phyloP scores from a whole-genome alignment of 108 stramenopile species.

The Cyclotella atomus region DNA sequence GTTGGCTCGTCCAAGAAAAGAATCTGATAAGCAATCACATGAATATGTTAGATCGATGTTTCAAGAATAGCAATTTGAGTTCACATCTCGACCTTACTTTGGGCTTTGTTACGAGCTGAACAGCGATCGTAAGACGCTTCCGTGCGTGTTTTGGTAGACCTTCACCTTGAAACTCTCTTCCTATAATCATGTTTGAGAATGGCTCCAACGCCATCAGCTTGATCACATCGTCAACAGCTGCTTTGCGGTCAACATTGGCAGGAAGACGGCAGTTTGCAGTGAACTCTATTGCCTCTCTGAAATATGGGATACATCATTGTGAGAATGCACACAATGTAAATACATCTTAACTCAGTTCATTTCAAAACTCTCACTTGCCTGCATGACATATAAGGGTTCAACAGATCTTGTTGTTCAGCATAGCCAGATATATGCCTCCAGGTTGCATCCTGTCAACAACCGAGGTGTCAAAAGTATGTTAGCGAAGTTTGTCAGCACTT shows the following conservation, averaged over 20 bases:
- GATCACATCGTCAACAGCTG: slow-evolving; percentile 25
- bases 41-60: neutral
- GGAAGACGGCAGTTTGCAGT: slow-evolving; percentile 41
- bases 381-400: slow-evolving; percentile 45
- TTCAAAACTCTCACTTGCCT: too few species aligned
- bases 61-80: neutral
- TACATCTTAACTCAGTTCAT: too few species aligned
- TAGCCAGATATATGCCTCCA: slow-evolving; percentile 44
- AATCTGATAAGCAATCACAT: neutral
- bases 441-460: too few species aligned
- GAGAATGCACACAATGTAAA: too few species aligned
- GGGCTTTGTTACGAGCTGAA: slow-evolving; percentile 33
- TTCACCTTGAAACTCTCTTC: slow-evolving; percentile 39
- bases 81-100: slow-evolving; percentile 7
- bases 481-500: too few species aligned
- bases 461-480: too few species aligned
- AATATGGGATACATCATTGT: too few species aligned
- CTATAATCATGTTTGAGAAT: slow-evolving; percentile 23
- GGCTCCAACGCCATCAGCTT: slow-evolving; percentile 33
- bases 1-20: slow-evolving; percentile 44
- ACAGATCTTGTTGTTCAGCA: slow-evolving; percentile 45
- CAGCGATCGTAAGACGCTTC: slow-evolving; percentile 45
- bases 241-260: slow-evolving; percentile 8
- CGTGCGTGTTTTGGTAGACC: slow-evolving; percentile 45
- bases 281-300: slow-evolving; percentile 39